A percentile compares a stretch with the other conserved stretches of the same genome.
Evolutionary conservation across 768 basidiomycete genomes (phyloP).

Genomic region (Asterophora lycoperdoides): DNA sequence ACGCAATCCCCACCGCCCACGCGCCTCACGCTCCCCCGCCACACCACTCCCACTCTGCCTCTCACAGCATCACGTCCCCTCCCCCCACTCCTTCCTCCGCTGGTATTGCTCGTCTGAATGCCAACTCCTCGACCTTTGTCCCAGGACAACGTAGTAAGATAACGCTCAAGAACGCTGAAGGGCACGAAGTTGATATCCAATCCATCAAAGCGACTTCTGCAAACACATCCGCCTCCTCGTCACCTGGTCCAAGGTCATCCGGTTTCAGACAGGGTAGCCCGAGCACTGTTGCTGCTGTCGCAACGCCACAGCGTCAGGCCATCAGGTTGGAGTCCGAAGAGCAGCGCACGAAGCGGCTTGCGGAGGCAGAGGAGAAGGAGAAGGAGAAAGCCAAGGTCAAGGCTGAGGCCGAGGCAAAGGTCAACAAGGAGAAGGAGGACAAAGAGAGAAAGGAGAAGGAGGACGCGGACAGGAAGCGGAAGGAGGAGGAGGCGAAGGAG

Average conservation of each 20-base stretch:
- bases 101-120: slow-evolving; percentile 50
- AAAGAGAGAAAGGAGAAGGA: slow-evolving; percentile 39
- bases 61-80: slow-evolving; percentile 56
- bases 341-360: slow-evolving; percentile 40
- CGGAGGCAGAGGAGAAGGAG: slow-evolving; percentile 41
- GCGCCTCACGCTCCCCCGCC: slow-evolving; percentile 47
- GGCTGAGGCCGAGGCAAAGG: slow-evolving; percentile 41
- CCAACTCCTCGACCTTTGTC: slow-evolving; percentile 63
- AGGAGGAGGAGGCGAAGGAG: slow-evolving; percentile 29
- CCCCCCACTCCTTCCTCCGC: slow-evolving; percentile 63
- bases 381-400: slow-evolving; percentile 38
- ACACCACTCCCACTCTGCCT: slow-evolving; percentile 38
- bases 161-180: slow-evolving; percentile 61
- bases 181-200: slow-evolving; percentile 59
- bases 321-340: slow-evolving; percentile 64
- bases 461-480: slow-evolving; percentile 28
- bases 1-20: slow-evolving; percentile 48
- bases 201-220: slow-evolving; percentile 39
- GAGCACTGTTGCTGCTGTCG: slow-evolving; percentile 18
- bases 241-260: slow-evolving; percentile 25
- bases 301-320: slow-evolving; percentile 33
- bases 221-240: slow-evolving; percentile 34
- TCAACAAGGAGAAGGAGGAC: slow-evolving; percentile 39
- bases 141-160: slow-evolving; percentile 46
- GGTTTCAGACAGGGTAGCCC: slow-evolving; percentile 36